phyloP scores from a whole-genome alignment of 768 basidiomycete species.

The Paxillus involutus region DNA sequence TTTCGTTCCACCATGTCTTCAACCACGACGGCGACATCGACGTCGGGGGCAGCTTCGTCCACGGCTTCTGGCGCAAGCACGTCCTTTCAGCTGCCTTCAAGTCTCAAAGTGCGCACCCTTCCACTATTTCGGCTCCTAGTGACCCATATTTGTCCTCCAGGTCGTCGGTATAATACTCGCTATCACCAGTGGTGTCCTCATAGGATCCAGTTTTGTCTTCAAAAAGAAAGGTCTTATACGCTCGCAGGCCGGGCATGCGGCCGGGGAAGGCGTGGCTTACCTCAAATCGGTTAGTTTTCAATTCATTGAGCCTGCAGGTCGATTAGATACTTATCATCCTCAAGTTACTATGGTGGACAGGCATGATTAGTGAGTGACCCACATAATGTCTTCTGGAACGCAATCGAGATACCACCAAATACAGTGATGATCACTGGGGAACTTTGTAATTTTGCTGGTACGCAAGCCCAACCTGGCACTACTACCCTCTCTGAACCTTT shows the following conservation, averaged over 20 bases:
- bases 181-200: slow-evolving; percentile 78
- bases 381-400: neutral
- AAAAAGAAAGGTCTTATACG: slow-evolving; percentile 93
- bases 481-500: slow-evolving; percentile 10
- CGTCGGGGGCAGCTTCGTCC: slow-evolving; percentile 33
- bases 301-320: neutral
- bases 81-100: slow-evolving; percentile 36
- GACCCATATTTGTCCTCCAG: slow-evolving; percentile 33
- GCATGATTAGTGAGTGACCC: slow-evolving; percentile 76
- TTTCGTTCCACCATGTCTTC: slow-evolving; percentile 27
- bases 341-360: slow-evolving; percentile 89
- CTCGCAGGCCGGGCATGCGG: slow-evolving; percentile 75
- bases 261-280: slow-evolving; percentile 90
- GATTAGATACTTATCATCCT: slow-evolving; percentile 4
- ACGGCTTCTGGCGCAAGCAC: slow-evolving; percentile 37
- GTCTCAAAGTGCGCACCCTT: slow-evolving; percentile 48
- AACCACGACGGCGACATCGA: slow-evolving; percentile 21
- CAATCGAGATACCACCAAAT: neutral
- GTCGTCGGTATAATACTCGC: slow-evolving; percentile 79
- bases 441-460: slow-evolving; percentile 83
- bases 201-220: slow-evolving; percentile 92
- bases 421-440: slow-evolving; percentile 92
- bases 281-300: slow-evolving; percentile 77
- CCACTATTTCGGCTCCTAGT: neutral
- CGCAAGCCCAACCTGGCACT: slow-evolving; percentile 24